A percentile compares a stretch with the other conserved stretches of the same genome.
These are phyloP conservation scores for Amphichorda felina DNA, from an alignment of 2,329 filamentous ascomycete genomes.

Conservation along the genomic window DNA sequence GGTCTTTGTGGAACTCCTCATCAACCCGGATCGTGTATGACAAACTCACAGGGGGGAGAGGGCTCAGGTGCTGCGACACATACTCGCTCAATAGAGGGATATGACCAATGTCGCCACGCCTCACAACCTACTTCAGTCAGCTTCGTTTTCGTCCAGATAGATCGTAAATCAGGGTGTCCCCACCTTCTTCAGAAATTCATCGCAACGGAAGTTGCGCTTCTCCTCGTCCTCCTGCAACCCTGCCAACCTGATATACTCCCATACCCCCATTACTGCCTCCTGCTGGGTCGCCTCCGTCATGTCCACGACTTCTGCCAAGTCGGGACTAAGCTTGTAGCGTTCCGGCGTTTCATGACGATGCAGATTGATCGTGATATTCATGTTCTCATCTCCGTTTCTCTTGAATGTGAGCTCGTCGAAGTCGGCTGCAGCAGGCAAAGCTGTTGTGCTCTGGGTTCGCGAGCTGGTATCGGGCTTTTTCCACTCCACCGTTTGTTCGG, in stretches of 20 bases:
- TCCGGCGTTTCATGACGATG: conserved; percentile 77
- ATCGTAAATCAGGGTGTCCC: conserved; percentile 11
- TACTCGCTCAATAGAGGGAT: conserved; percentile 80
- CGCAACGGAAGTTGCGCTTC: conserved; percentile 83
- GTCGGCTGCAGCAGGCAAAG: conserved; percentile 50
- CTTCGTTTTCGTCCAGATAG: not conserved
- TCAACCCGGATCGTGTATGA: conserved; percentile 92
- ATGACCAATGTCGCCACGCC: conserved; percentile 62
- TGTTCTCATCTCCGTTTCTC: conserved; percentile 81
- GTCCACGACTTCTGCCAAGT: conserved; percentile 75
- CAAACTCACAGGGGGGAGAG: conserved; percentile 71
- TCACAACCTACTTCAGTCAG: conserved; percentile 48
- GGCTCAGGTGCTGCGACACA: conserved; percentile 64
- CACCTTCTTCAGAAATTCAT: conserved; percentile 69
- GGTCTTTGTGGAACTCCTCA: conserved; percentile 63
- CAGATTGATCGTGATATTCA: conserved; percentile 83
- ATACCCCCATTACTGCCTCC: conserved; percentile 81
- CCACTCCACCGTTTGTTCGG: conserved; percentile 65
- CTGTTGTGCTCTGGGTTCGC: conserved; percentile 27
- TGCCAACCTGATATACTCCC: conserved; percentile 86
- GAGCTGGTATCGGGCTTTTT: conserved; percentile 59
- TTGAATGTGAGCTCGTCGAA: conserved; percentile 91
- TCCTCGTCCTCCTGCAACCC: conserved; percentile 90
- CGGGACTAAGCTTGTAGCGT: conserved; percentile 66
- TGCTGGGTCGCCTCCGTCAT: conserved; percentile 77